Conservation (phyloP, 176 grass and related monocot genomes). For the Stipa capillata region DNA sequence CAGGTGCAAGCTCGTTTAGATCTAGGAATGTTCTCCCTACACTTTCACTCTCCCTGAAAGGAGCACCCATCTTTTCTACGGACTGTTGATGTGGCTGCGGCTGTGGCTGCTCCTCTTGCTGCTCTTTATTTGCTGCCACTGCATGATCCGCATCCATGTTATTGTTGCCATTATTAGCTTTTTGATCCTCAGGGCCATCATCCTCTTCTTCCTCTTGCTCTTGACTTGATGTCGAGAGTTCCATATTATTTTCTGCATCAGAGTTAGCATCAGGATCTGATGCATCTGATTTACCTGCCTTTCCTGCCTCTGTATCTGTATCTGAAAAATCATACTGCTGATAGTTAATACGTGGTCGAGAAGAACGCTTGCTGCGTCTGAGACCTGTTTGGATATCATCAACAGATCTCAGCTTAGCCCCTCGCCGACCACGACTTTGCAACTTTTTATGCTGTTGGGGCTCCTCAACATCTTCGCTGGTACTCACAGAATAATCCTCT, state of each 20-base stretch:
- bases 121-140: conserved; percentile 43
- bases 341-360: conserved; percentile 69
- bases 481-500: conserved; percentile 80
- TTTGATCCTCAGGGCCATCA: conserved; percentile 49
- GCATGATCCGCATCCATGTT: conserved; percentile 39
- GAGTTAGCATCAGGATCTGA: conserved; percentile 56
- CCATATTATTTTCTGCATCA: conserved; percentile 50
- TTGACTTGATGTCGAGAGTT: conserved; percentile 81
- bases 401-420: conserved; percentile 64
- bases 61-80: conserved; percentile 47
- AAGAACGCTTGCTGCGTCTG: conserved; percentile 86
- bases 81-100: conserved; percentile 20
- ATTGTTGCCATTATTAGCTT: conserved; percentile 22
- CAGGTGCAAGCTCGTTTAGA: conserved; percentile 94
- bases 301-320: conserved; percentile 57
- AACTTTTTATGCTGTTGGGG: conserved; percentile 44
- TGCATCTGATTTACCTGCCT: conserved; percentile 60
- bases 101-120: conserved; percentile 23
- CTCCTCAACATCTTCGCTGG: conserved; percentile 75
- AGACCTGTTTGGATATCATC: conserved; percentile 80
- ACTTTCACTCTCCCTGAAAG: conserved; percentile 32
- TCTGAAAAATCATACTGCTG: conserved; percentile 84
- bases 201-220: conserved; percentile 58
- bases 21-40: conserved; percentile 86
- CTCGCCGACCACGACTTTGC: conserved; percentile 44